phyloP scores from a whole-genome alignment of 495 filamentous ascomycete species.

The Neurospora sublineolata region DNA sequence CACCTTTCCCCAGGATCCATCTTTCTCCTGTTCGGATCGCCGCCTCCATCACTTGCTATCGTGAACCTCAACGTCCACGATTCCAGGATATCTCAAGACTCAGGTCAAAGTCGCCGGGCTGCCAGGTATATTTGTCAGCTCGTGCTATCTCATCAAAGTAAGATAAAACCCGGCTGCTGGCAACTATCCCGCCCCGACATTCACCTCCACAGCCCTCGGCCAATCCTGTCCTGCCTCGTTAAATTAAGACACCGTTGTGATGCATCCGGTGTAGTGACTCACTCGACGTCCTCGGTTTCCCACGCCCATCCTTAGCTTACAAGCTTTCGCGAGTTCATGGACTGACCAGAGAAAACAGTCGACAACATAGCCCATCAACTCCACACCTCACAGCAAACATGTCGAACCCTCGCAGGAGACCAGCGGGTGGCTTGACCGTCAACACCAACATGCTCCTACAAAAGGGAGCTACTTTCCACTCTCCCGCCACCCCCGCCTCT shows the following conservation, averaged over 20 bases:
- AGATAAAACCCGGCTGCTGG: conserved; percentile 1
- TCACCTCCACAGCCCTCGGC: conserved; percentile 8
- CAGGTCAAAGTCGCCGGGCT: conserved; percentile 3
- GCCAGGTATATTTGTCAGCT: conserved; percentile 1
- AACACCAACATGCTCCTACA: conserved; percentile 44
- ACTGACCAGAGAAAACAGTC: conserved; percentile 14
- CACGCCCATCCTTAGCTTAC: conserved; percentile 11
- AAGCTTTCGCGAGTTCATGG: conserved; percentile 18
- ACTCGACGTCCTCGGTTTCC: conserved; percentile 7
- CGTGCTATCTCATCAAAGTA: conserved; percentile 3
- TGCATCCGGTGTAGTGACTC: conserved; percentile 22
- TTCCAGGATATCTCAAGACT: neutral
- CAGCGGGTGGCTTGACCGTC: conserved; percentile 32
- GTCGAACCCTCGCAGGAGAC: conserved; percentile 41
- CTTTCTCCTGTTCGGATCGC: neutral
- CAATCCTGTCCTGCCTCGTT: conserved; percentile 9
- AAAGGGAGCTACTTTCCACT: conserved; percentile 56
- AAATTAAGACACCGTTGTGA: neutral
- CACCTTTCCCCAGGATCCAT: neutral
- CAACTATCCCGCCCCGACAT: neutral
- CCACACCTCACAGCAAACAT: conserved; percentile 29
- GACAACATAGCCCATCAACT: conserved; percentile 19
- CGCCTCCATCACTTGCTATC: neutral
- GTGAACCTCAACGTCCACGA: neutral
- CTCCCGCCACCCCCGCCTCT: conserved; percentile 33